Percentiles rank a stretch among this genome's conserved stretches.
These are phyloP conservation scores for Vinca minor DNA, from an alignment of 257 asterid genomes.

Conservation along the genomic window DNA sequence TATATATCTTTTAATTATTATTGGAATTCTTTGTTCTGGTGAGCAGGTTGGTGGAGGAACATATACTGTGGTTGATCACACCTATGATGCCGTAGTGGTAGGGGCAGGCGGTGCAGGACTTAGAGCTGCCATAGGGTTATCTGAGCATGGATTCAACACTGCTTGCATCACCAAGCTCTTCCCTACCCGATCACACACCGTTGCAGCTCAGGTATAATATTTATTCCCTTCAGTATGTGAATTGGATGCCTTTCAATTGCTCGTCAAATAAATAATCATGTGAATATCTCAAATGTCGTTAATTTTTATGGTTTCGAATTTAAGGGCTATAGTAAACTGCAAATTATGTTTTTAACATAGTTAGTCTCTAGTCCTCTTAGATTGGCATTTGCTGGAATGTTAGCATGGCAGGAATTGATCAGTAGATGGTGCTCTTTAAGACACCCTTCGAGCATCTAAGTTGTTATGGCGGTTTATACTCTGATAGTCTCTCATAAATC, in stretches of 20 bases:
- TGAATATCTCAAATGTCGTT: background rate
- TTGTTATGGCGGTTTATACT: background rate
- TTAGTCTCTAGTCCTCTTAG: background rate
- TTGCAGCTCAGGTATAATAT: conserved; percentile 80
- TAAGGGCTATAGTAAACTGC: background rate
- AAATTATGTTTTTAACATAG: background rate
- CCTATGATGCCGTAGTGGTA: conserved; percentile 95
- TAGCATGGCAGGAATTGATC: background rate
- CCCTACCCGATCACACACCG: conserved; percentile 98
- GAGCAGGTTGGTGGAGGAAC: conserved; percentile 59
- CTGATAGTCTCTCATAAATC: background rate
- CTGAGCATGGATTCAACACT: conserved; percentile 97
- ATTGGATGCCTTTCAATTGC: background rate
- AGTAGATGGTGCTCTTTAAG: background rate
- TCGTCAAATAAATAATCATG: background rate
- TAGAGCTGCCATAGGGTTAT: conserved; percentile 93
- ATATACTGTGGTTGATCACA: conserved; percentile 92
- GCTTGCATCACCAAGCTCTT: conserved; percentile 97
- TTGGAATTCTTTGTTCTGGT: background rate
- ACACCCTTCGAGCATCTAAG: background rate
- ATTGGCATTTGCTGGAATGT: background rate
- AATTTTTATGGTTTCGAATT: background rate
- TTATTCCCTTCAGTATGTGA: background rate
- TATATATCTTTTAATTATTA: background rate
- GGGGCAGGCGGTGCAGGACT: conserved; percentile 99